phyloP scores from a whole-genome alignment of 2,329 filamentous ascomycete species.

The Teratosphaeria viscida region DNA sequence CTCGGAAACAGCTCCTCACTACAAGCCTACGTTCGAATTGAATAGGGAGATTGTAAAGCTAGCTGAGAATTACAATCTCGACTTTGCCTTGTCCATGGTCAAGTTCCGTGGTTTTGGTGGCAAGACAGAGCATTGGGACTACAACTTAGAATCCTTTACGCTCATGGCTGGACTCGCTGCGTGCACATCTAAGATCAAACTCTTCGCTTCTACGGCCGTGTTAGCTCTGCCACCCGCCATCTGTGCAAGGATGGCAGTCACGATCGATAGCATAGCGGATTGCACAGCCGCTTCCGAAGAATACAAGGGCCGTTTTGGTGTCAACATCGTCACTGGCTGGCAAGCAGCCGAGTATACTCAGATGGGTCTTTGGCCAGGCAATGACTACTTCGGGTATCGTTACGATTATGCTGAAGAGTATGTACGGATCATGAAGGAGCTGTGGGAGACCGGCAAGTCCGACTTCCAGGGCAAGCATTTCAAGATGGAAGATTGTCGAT shows the following conservation, averaged over 20 bases:
- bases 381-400: slow-evolving; percentile 7
- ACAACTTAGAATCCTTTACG: slow-evolving; percentile 9
- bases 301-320: slow-evolving; percentile 6
- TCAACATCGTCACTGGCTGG: slow-evolving; percentile 11
- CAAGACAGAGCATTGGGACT: slow-evolving; percentile 7
- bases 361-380: slow-evolving; percentile 9
- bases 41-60: slow-evolving; percentile 8
- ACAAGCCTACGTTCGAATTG: slow-evolving; percentile 7
- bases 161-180: slow-evolving; percentile 1
- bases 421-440: slow-evolving; percentile 8
- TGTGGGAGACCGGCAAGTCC: slow-evolving; percentile 5
- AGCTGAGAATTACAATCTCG: slow-evolving; percentile 5
- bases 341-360: slow-evolving; percentile 8
- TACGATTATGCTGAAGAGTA: slow-evolving; percentile 10
- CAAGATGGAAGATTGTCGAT: slow-evolving; percentile 8
- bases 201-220: not conserved
- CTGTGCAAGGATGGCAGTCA: slow-evolving; percentile 6
- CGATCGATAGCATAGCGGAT: slow-evolving; percentile 6
- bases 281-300: not conserved
- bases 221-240: slow-evolving; percentile 3
- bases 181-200: not conserved
- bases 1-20: slow-evolving; percentile 6
- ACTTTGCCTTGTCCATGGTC: slow-evolving; percentile 10
- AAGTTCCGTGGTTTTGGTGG: slow-evolving; percentile 10
- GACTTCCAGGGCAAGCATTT: slow-evolving; percentile 10